A percentile compares a stretch with the other conserved stretches of the same genome.
Conservation (phyloP, 2,329 filamentous ascomycete species). For the Orbilia quercus region DNA sequence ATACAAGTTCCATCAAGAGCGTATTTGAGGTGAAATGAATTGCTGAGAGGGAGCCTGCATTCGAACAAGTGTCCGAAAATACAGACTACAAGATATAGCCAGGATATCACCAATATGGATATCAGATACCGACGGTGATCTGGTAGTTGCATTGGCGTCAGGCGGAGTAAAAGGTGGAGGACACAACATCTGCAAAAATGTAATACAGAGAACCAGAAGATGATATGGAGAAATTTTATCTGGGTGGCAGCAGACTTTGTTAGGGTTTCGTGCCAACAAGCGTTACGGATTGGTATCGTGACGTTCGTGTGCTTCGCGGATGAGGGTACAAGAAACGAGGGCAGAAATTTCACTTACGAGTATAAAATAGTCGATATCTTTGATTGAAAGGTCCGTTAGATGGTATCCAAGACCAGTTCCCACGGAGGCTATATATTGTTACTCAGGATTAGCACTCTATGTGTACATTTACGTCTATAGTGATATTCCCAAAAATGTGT, state of each 20-base stretch:
- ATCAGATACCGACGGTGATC: constrained; percentile 35
- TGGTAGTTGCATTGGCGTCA: constrained; percentile 25
- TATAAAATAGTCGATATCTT: constrained; percentile 32
- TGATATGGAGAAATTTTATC: constrained; percentile 43
- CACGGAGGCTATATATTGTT: constrained; percentile 6
- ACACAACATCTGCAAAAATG: constrained; percentile 38
- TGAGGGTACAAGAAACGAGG: too few relatives aligned
- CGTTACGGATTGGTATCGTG: too few relatives aligned
- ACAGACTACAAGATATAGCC: constrained; percentile 18
- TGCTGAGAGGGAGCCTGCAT: constrained; percentile 24
- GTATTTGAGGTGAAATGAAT: constrained; percentile 12
- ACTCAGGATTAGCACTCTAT: not conserved
- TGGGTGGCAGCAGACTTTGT: not conserved
- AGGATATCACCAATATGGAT: constrained; percentile 22
- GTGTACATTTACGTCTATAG: too few relatives aligned
- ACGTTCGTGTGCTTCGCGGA: too few relatives aligned
- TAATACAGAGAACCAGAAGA: constrained; percentile 35
- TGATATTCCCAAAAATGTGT: not conserved
- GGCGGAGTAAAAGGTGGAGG: constrained; percentile 38
- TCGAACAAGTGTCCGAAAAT: constrained; percentile 31
- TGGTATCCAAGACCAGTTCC: constrained; percentile 43
- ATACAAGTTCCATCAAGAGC: constrained; percentile 40
- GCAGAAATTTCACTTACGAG: constrained; percentile 16
- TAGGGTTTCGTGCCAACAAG: too few relatives aligned
- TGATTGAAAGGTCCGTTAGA: constrained; percentile 29